Base-by-base conservation (phyloP, 1,284 basidiomycete species). In the Irpex lacteus region DNA sequence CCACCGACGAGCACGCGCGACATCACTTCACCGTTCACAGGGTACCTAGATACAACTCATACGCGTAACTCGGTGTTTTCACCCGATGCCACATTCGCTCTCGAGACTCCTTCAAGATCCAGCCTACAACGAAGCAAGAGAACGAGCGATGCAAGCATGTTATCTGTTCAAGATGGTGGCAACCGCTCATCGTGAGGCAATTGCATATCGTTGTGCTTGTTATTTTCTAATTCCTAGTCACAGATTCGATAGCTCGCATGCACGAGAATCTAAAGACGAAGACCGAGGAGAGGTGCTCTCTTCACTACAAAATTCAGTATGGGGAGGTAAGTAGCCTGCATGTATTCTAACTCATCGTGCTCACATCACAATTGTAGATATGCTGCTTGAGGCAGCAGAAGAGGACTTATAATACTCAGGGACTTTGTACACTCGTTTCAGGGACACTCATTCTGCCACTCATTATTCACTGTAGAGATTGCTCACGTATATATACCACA, bases 291-390 rank as follows among this genome's bases (percentile, higher is more conserved):
- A 83, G 65, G 79, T 88, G 34, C 71, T 88, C 37, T 79, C 81
- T 15, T 82, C 87, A 2, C 84, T 90, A 78, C 82, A 88, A 69
- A 85, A 81, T 66, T 90, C 88, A 6, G 80, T 85, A 64, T 91
- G 89, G 89, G 86, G 86, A 72, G 87, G 88, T 88, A 69, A 73
- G 84, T 74, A n/a, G 7, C 11, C 15, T 38, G 34, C 13, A 13
- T 13, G 9, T 11, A 37, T 9, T 36, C 37, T 37, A 11, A 9
- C 55, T 62, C 34, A 18, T 47, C 58, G 50, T 63, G 26, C 61
- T n/a, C 4, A 34, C 3, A 6, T 3, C 18, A 8, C 15, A 13
- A 34, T 19, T 34, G 13, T 55, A 87, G 86, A 85, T 65, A 77
- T 88, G 70, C 85, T 88, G 83, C 70, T 78, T 36, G 80, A 86